Base-by-base conservation (phyloP, 2,329 filamentous ascomycete genomes). In the Acrocalymma vagum region DNA sequence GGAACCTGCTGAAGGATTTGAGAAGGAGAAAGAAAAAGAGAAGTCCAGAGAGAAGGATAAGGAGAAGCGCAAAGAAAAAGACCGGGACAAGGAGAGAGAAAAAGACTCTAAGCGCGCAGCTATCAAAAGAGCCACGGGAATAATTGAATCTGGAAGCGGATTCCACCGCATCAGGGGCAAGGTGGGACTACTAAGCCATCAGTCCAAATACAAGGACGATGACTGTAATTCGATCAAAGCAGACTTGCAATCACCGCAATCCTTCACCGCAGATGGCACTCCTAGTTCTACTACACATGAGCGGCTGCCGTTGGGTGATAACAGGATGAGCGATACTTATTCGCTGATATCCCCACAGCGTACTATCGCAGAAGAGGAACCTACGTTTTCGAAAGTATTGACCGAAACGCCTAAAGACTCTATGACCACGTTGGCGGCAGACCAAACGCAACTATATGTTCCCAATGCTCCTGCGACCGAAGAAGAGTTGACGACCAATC, bases 121-220 rank as follows among this genome's bases (percentile, higher is more conserved):
- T 11, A 87, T 92, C 67, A 94, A 89, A 65, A 88, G 85, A 45
- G 88, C 94, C 11, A 87, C 87, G 3, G 88, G 83, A 5, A 87
- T 87, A 52, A 88, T 82, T 48, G 90, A 95, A 68, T 88, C 90
- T 29, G 85, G 87, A 30, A 90, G 87, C 40, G 90, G 91, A 0
- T 79, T 96, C 40, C 88, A 88, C 2, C 85, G 89, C 23, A 91
- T 96, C 65, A 92, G 92, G 62, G 90, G 93, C 62, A 90, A 85
- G 3, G 87, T 96, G 23, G 88, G 89, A 22, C 61, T 74, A 23
- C 69, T 72, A 15, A 67, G 65, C 9, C 71, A 76, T 48, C 65
- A 72, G 13, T 62, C 65, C 22, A 75, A 69, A 36, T 47, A 65
- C 9, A 60, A 65, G 1, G 72, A 67, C 42, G 65, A 72, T 2